Evolutionary conservation across 2,329 filamentous ascomycete species (phyloP).

Genomic region (Verticillium nonalfalfae): DNA sequence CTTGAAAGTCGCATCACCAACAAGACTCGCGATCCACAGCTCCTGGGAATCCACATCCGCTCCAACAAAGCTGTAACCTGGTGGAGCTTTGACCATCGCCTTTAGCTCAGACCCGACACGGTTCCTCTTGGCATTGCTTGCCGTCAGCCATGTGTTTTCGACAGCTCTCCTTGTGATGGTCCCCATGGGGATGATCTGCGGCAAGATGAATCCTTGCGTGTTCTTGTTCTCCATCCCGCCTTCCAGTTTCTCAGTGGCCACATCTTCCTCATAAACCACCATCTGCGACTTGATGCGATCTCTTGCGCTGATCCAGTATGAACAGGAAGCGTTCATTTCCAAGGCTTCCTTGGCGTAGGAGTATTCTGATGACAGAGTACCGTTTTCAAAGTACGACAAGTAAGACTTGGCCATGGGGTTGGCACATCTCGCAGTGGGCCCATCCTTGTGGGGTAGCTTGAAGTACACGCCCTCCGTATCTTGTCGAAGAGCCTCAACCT

Average conservation of each 20-base stretch:
- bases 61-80: constrained; percentile 89
- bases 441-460: constrained; percentile 95
- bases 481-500: constrained; percentile 56
- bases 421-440: constrained; percentile 73
- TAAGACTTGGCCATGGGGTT: constrained; percentile 92
- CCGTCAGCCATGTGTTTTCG: constrained; percentile 97
- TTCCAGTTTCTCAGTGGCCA: constrained; percentile 17
- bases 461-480: constrained; percentile 68
- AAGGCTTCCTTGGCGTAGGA: constrained; percentile 88
- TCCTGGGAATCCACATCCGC: constrained; percentile 97
- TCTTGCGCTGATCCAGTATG: constrained; percentile 96
- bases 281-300: constrained; percentile 93
- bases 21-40: constrained; percentile 93
- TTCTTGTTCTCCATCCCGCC: constrained; percentile 14
- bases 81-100: constrained; percentile 88
- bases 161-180: constrained; percentile 92
- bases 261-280: constrained; percentile 76
- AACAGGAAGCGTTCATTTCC: constrained; percentile 98
- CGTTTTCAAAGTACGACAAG: constrained; percentile 83
- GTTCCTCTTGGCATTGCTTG: constrained; percentile 93
- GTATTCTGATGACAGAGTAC: constrained; percentile 80
- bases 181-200: constrained; percentile 96
- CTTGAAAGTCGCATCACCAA: constrained; percentile 91
- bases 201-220: constrained; percentile 73
- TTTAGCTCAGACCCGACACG: constrained; percentile 95